Evolutionary conservation across 1,139 yeast genomes (phyloP).

Genomic region (Sugiyamaella pinicola): DNA sequence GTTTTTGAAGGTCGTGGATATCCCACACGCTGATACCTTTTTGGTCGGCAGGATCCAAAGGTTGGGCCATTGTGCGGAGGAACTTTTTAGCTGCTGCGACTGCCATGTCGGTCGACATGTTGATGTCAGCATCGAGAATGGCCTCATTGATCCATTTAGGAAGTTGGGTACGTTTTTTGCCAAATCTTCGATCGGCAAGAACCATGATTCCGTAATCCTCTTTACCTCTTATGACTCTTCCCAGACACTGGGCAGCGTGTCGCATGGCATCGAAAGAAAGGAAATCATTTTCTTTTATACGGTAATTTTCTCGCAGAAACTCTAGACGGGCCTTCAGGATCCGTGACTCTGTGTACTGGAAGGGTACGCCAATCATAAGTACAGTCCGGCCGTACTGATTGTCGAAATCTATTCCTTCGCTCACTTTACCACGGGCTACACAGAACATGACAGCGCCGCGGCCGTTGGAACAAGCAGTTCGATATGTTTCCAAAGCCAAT

Average conservation of each 20-base stretch:
- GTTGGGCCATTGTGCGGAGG: constrained; percentile 91
- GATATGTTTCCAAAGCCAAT: constrained; percentile 88
- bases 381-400: constrained; percentile 98
- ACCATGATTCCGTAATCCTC: constrained; percentile 99
- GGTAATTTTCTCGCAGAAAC: constrained; percentile 87
- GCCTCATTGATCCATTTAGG: constrained; percentile 99
- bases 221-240: constrained; percentile 94
- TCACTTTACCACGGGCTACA: constrained; percentile 98
- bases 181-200: constrained; percentile 88
- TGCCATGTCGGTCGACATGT: constrained; percentile 96
- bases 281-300: constrained; percentile 90
- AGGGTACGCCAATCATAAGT: constrained; percentile 97
- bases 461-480: constrained; percentile 96
- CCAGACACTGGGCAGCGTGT: constrained; percentile 98
- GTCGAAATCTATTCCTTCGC: constrained; percentile 99
- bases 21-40: constrained; percentile 97
- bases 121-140: constrained; percentile 84
- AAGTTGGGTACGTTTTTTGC: constrained; percentile 79
- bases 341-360: constrained; percentile 96
- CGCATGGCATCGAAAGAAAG: constrained; percentile 98
- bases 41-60: constrained; percentile 85
- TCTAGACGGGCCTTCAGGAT: constrained; percentile 92
- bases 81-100: constrained; percentile 92
- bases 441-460: constrained; percentile 94
- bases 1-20: constrained; percentile 61